Conservation (phyloP, 345 rosid species). For the Syzygium grande region DNA sequence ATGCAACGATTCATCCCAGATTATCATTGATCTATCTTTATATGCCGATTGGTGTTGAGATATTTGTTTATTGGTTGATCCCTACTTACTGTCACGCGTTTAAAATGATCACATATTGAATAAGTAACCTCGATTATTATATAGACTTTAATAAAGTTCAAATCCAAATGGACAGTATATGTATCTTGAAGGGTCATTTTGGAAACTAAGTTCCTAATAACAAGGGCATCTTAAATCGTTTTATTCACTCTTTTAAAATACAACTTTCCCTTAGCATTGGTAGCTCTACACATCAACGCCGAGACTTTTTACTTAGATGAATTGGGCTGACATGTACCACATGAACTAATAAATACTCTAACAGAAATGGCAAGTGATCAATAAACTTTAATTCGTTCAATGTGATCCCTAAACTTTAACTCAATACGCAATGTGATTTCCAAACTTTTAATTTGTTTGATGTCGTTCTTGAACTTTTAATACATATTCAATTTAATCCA, state of each 20-base stretch:
- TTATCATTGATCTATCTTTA: not conserved
- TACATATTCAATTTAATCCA: too few relatives aligned
- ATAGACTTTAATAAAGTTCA: not conserved
- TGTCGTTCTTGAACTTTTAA: too few relatives aligned
- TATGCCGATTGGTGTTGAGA: not conserved
- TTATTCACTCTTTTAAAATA: not conserved
- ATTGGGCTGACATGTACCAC: not conserved
- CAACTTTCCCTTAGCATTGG: not conserved
- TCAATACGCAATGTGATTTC: too few relatives aligned
- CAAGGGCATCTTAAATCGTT: not conserved
- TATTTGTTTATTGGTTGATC: not conserved
- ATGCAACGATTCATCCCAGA: not conserved
- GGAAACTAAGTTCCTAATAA: not conserved
- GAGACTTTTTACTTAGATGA: not conserved
- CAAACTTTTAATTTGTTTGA: too few relatives aligned
- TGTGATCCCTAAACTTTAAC: too few relatives aligned
- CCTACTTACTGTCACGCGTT: not conserved
- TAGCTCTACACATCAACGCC: not conserved
- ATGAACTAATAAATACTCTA: not conserved
- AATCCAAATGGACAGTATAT: accelerated
- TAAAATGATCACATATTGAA: not conserved
- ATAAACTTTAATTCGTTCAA: not conserved
- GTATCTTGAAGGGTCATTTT: not conserved
- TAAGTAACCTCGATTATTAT: not conserved
- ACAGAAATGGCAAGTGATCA: not conserved